Conservation (phyloP, 169 alveolate genomes). For the Cyclospora cayetanensis region DNA sequence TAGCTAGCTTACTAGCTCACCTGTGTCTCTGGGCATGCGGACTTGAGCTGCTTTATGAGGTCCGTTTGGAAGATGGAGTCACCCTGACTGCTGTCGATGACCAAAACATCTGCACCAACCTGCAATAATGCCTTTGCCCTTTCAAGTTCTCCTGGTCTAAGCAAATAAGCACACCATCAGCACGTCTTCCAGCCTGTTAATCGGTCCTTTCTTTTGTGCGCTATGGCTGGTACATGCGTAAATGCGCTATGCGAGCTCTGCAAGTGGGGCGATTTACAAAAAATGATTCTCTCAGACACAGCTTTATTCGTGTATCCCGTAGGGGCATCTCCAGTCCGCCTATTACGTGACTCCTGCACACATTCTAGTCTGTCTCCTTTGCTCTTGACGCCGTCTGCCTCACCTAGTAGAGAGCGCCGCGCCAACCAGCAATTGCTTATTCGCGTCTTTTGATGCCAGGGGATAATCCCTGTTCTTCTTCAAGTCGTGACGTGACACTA, state of each 20-base stretch:
- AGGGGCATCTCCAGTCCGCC: too few relatives aligned
- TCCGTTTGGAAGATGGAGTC: constrained; percentile 90
- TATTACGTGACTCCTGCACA: too few relatives aligned
- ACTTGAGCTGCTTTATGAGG: constrained; percentile 87
- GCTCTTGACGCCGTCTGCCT: background rate
- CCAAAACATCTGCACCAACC: constrained; percentile 85
- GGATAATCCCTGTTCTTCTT: constrained; percentile 89
- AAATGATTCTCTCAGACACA: too few relatives aligned
- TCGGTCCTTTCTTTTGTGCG: too few relatives aligned
- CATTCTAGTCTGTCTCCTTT: too few relatives aligned
- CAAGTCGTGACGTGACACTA: constrained; percentile 89
- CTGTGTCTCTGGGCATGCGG: constrained; percentile 83
- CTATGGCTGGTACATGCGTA: too few relatives aligned
- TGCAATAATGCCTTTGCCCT: constrained; percentile 77
- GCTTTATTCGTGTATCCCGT: too few relatives aligned
- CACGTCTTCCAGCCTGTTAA: too few relatives aligned
- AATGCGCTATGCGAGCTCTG: too few relatives aligned
- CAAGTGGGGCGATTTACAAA: too few relatives aligned
- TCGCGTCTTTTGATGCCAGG: constrained; percentile 87
- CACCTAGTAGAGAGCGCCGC: constrained; percentile 84
- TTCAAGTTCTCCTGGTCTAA: constrained; percentile 71
- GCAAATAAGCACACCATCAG: too few relatives aligned
- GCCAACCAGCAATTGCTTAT: constrained; percentile 90
- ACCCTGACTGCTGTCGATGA: constrained; percentile 95
- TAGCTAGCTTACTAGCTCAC: background rate